Evolutionary conservation across 73 alveolate species (phyloP).

Genomic region (Tetrahymena malaccensis): DNA sequence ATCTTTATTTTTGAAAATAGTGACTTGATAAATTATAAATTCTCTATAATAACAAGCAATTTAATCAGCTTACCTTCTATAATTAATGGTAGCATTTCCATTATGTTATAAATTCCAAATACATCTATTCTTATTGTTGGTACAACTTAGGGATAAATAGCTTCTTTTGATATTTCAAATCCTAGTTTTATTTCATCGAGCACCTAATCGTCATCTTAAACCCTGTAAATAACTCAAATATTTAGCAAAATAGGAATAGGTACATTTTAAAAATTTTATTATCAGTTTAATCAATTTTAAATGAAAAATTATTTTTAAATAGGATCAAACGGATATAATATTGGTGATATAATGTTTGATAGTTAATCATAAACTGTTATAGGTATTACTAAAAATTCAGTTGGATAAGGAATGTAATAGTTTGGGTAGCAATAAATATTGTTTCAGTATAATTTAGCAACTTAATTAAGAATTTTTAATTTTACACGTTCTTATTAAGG

Average conservation of each 20-base stretch:
- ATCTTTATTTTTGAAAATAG: background rate
- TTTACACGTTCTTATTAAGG: background rate
- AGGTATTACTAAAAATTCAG: background rate
- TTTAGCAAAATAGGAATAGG: background rate
- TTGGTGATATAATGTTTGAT: background rate
- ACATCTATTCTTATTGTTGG: background rate
- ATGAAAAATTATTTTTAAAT: background rate
- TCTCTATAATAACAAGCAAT: background rate
- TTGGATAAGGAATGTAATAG: background rate
- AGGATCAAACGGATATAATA: background rate
- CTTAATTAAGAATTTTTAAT: background rate
- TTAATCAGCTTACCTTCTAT: background rate
- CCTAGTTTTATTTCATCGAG: background rate
- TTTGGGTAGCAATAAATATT: background rate
- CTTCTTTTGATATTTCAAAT: background rate
- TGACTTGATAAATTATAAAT: background rate
- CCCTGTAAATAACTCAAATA: background rate
- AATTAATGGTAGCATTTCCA: background rate
- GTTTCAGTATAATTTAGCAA: background rate
- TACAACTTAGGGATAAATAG: background rate
- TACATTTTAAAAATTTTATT: background rate
- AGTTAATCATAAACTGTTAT: background rate
- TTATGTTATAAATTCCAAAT: background rate
- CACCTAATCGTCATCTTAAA: background rate
- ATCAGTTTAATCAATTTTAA: background rate